Evolutionary conservation across 331 rosid genomes (phyloP), one percentile per base, ranked within the genome.

Genomic region (Arachis monticola): DNA sequence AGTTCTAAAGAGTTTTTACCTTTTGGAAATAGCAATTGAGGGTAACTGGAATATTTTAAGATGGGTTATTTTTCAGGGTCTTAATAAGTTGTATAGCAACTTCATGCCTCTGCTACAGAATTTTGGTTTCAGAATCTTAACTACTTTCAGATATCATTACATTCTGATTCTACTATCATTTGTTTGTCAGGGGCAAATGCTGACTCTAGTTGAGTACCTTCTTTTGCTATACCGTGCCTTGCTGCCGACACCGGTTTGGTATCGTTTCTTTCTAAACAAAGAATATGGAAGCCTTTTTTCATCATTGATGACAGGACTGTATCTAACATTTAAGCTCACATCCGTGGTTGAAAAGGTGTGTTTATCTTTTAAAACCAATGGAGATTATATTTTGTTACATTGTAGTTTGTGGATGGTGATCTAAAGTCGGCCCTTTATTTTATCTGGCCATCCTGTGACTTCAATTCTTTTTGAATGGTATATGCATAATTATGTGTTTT

Each of bases 251-350:
- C 96, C 99, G 10, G 96, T 94, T 64, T 94, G 99, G 99, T 94
- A 94, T 74, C 97, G 96, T 17, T 94, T 94, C 90, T 94, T 94
- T 82, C 86, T 94, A 83, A 94, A 94, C 90, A 94, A 94, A 78
- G 97, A 94, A 85, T 92, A 94, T 32, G 99, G 99, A 65, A 94
- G 97, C 76, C 87, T 94, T 77, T 94, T 94, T 82, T 94, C 99
- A 0, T 94, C 99, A 45, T 73, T 94, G 60, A 90, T 93, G 91
- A 94, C 99, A 2, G 97, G 97, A 70, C 82, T 94, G 80, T 94
- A 94, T 88, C 87, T 94, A 79, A 94, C 97, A 58, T 94, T 94
- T 73, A 94, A 94, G 87, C 97, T 94, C 57, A 94, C 99, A 27
- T 90, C 97, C 50, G 96, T 94, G 76, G 96, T 94, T 9, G 99